Percentiles rank a stretch among this genome's conserved stretches.
phyloP scores from a whole-genome alignment of 2,329 filamentous ascomycete genomes.

The Metarhizium brunneum region DNA sequence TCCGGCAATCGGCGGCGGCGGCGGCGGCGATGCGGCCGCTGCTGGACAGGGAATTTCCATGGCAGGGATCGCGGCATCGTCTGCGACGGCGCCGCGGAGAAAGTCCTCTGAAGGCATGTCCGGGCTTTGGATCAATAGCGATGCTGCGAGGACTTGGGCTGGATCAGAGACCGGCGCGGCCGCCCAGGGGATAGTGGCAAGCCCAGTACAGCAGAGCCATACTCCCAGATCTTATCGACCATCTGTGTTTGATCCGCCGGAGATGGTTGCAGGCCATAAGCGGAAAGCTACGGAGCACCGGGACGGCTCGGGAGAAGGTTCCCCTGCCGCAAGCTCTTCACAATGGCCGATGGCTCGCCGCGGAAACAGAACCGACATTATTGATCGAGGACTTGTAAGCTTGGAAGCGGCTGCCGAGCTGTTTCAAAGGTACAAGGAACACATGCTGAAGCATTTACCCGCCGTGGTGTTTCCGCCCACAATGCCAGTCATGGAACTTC shows the following conservation, averaged over 20 bases:
- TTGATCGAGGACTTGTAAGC: slow-evolving; percentile 51
- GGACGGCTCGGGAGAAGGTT: slow-evolving; percentile 6
- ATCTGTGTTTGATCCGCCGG: slow-evolving; percentile 1
- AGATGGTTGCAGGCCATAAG: slow-evolving; percentile 18
- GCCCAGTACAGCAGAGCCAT: background rate
- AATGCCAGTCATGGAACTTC: slow-evolving; percentile 45
- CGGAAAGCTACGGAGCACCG: slow-evolving; percentile 18
- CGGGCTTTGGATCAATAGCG: background rate
- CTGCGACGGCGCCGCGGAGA: background rate
- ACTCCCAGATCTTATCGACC: background rate
- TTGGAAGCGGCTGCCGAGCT: slow-evolving; percentile 45
- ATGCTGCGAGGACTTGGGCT: background rate
- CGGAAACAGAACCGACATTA: slow-evolving; percentile 29
- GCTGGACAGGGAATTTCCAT: background rate
- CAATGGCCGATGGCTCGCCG: slow-evolving; percentile 1
- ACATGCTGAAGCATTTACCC: slow-evolving; percentile 53
- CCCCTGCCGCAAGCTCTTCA: background rate
- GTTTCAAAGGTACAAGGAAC: slow-evolving; percentile 48
- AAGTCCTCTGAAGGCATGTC: background rate
- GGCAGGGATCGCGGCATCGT: background rate
- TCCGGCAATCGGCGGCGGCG: background rate
- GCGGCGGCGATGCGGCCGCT: too few species aligned
- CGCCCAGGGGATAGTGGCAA: background rate
- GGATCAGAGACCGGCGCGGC: background rate
- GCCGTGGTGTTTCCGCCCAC: slow-evolving; percentile 49